phyloP scores from a whole-genome alignment of 2,329 filamentous ascomycete species.

The Fusarium tanahbumbuense region DNA sequence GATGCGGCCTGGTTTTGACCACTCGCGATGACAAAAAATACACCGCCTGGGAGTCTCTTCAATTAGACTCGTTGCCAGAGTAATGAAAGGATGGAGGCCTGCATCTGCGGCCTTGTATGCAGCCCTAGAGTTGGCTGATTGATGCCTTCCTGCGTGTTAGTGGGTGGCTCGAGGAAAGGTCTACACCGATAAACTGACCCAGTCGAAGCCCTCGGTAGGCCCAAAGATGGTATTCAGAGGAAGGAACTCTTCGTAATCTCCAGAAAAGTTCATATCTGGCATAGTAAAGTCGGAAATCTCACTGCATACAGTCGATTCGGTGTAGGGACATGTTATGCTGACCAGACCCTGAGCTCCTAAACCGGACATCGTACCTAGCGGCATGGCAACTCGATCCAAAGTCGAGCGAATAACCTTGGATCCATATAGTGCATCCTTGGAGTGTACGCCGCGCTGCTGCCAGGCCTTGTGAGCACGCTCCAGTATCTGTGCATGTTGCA shows the following conservation, averaged over 20 bases:
- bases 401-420: slow-evolving; percentile 58
- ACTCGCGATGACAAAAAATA: slow-evolving; percentile 28
- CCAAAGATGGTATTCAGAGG: slow-evolving; percentile 54
- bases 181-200: slow-evolving; percentile 49
- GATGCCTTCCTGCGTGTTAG: slow-evolving; percentile 38
- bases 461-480: slow-evolving; percentile 58
- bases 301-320: slow-evolving; percentile 3
- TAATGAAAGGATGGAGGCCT: not conserved
- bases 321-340: not conserved
- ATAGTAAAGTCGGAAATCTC: slow-evolving; percentile 22
- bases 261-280: slow-evolving; percentile 28
- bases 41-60: not conserved
- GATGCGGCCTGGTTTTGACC: slow-evolving; percentile 29
- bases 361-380: slow-evolving; percentile 8
- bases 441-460: slow-evolving; percentile 53
- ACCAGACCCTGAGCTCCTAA: slow-evolving; percentile 2
- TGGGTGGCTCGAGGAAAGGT: not conserved
- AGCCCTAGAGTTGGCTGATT: slow-evolving; percentile 45
- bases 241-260: slow-evolving; percentile 50
- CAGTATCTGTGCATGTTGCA: slow-evolving; percentile 52
- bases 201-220: slow-evolving; percentile 52
- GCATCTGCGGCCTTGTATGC: slow-evolving; percentile 12
- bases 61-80: slow-evolving; percentile 14
- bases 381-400: slow-evolving; percentile 51
- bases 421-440: slow-evolving; percentile 58